Conservation (phyloP, 2,329 filamentous ascomycete genomes). For the Apiospora hydei region DNA sequence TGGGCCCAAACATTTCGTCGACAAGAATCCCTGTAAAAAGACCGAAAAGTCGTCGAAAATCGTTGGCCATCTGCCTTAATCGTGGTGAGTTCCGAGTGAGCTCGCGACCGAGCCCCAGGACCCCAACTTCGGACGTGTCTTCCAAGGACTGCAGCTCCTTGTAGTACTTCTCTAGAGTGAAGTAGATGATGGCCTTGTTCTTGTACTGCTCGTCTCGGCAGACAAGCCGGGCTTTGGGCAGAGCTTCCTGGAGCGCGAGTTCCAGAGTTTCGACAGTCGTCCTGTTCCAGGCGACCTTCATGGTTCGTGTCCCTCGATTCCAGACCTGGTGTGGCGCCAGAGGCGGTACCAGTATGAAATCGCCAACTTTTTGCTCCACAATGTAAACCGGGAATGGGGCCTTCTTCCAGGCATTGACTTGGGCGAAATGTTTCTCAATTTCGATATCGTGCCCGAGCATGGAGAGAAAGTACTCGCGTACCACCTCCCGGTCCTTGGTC, state of each 20-base stretch:
- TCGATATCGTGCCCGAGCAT: constrained; percentile 96
- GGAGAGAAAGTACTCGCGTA: constrained; percentile 93
- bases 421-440: constrained; percentile 95
- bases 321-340: constrained; percentile 96
- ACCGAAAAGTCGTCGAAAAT: constrained; percentile 82
- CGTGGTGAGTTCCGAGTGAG: constrained; percentile 50
- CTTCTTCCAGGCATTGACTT: constrained; percentile 93
- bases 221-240: constrained; percentile 88
- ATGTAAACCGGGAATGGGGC: constrained; percentile 93
- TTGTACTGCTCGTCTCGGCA: constrained; percentile 99
- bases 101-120: constrained; percentile 56
- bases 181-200: constrained; percentile 95
- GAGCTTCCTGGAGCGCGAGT: constrained; percentile 82
- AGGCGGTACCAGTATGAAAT: constrained; percentile 93
- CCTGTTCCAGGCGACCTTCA: constrained; percentile 98
- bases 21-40: constrained; percentile 82
- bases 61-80: constrained; percentile 75
- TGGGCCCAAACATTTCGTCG: constrained; percentile 83
- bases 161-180: constrained; percentile 81
- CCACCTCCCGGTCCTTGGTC: constrained; percentile 86
- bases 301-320: constrained; percentile 94
- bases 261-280: constrained; percentile 92
- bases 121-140: constrained; percentile 53
- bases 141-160: constrained; percentile 64
- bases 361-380: constrained; percentile 87